phyloP scores from a whole-genome alignment of 257 asterid genomes.

The Mitragyna speciosa region DNA sequence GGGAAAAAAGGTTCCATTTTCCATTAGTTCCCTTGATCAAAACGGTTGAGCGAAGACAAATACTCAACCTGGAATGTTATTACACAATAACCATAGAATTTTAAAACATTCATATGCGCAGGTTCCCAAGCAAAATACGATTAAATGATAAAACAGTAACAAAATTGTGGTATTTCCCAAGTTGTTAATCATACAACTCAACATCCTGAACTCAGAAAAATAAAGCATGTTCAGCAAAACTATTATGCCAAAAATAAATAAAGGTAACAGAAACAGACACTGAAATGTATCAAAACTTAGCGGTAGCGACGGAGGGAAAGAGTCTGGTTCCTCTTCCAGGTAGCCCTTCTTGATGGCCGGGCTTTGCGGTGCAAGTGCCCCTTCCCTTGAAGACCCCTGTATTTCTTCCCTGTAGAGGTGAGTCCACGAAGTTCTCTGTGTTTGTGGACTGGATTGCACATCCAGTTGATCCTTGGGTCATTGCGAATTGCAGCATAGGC shows the following conservation, averaged over 20 bases:
- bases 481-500: slow-evolving; percentile 26
- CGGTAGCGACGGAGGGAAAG: slow-evolving; percentile 28
- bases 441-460: slow-evolving; percentile 27
- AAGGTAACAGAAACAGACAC: background rate
- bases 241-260: background rate
- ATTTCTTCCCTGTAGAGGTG: slow-evolving; percentile 30
- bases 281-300: background rate
- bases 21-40: background rate
- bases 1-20: background rate
- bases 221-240: background rate
- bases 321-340: slow-evolving; percentile 36
- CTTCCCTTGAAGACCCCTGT: slow-evolving; percentile 28
- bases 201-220: background rate
- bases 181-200: slow-evolving; percentile 4
- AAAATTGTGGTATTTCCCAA: slow-evolving; percentile 10
- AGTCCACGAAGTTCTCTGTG: slow-evolving; percentile 32
- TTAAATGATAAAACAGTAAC: background rate
- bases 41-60: no score
- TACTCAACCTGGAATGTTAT: background rate
- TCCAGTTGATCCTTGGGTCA: slow-evolving; percentile 29
- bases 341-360: slow-evolving; percentile 32
- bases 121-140: background rate
- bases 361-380: slow-evolving; percentile 29
- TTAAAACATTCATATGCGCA: background rate
- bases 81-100: no score